Percentiles rank a stretch among this genome's conserved stretches.
These are phyloP conservation scores for Tricholoma furcatifolium DNA, from an alignment of 768 basidiomycete genomes.

Conservation along the genomic window DNA sequence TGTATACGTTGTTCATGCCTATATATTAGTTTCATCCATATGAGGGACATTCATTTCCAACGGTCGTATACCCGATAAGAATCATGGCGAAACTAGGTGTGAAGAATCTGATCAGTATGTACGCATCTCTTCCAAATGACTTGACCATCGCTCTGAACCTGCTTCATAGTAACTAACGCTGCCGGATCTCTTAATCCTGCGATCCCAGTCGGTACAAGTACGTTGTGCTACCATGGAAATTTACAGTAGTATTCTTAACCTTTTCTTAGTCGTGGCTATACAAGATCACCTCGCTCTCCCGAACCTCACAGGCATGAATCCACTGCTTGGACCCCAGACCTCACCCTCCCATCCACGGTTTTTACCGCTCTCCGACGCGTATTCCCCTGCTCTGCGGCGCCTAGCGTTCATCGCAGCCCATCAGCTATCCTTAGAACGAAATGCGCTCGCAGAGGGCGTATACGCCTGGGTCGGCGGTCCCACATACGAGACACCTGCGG, in stretches of 20 bases:
- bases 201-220: conserved; percentile 81
- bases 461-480: conserved; percentile 93
- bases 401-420: conserved; percentile 72
- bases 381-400: conserved; percentile 69
- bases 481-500: conserved; percentile 87
- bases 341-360: conserved; percentile 69
- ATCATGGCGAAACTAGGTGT: conserved; percentile 78
- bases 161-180: conserved; percentile 76
- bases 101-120: conserved; percentile 71
- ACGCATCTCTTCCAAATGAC: neutral
- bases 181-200: conserved; percentile 76
- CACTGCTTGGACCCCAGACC: conserved; percentile 70
- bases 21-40: conserved; percentile 73
- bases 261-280: conserved; percentile 71
- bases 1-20: neutral
- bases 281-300: conserved; percentile 86
- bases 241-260: conserved; percentile 11
- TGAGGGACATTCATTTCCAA: conserved; percentile 72
- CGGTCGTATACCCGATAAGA: conserved; percentile 77
- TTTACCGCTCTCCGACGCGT: conserved; percentile 81
- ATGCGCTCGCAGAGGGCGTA: conserved; percentile 72
- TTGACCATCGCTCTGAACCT: neutral
- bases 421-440: conserved; percentile 48
- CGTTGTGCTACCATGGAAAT: conserved; percentile 18
- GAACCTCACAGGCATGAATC: conserved; percentile 72